Evolutionary conservation across 2,329 filamentous ascomycete genomes (phyloP).

Genomic region (Hypoxylon sp.): DNA sequence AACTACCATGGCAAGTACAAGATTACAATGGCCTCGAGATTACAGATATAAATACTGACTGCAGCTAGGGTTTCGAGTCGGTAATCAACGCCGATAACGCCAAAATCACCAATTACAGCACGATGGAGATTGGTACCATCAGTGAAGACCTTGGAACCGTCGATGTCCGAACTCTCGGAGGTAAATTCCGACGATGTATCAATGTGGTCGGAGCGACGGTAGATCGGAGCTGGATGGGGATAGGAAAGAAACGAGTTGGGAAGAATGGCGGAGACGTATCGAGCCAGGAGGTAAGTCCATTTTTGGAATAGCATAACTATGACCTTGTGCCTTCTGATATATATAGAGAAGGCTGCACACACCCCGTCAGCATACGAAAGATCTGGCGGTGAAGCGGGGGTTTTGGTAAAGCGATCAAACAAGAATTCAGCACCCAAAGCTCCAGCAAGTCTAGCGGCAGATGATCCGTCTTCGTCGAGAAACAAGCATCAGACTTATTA

Average conservation of each 20-base stretch:
- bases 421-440: background rate
- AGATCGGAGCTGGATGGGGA: no score
- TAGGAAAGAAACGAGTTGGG: no score
- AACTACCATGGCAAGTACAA: constrained; percentile 1
- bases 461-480: background rate
- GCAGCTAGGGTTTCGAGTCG: background rate
- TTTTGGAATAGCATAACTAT: no score
- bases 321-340: no score
- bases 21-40: background rate
- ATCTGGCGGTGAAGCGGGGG: no score
- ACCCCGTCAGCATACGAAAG: no score
- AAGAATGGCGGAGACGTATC: background rate
- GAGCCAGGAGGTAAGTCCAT: background rate
- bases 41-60: background rate
- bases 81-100: background rate
- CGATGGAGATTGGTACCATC: background rate
- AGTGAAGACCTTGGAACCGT: background rate
- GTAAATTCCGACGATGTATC: background rate
- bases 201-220: background rate
- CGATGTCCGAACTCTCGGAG: background rate
- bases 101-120: background rate
- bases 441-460: background rate
- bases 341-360: no score
- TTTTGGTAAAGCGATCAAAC: background rate
- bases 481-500: background rate